A percentile compares a stretch with the other conserved stretches of the same genome.
phyloP scores from a whole-genome alignment of 78 protist species.

The Tieghemostelium lacteum region DNA sequence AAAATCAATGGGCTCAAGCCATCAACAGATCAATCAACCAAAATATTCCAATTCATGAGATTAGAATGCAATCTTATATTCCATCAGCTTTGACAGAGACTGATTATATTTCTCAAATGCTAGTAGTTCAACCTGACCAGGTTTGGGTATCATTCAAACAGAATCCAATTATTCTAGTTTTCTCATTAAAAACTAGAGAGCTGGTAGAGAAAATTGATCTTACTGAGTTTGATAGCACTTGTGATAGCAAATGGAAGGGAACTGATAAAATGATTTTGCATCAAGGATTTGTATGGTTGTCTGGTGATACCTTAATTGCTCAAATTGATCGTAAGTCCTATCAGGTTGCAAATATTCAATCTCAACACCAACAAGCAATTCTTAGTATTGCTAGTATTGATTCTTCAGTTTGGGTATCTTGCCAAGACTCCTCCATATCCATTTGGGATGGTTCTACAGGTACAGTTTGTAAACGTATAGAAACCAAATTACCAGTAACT shows the following conservation, averaged over 20 bases:
- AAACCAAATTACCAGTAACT: background rate
- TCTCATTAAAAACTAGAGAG: background rate
- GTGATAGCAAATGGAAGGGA: constrained; percentile 28
- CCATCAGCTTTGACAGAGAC: background rate
- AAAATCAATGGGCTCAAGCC: constrained; percentile 33
- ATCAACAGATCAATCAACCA: constrained; percentile 41
- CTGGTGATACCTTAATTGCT: constrained; percentile 17
- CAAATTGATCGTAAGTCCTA: constrained; percentile 12
- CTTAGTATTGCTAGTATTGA: constrained; percentile 29
- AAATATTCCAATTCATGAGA: constrained; percentile 38
- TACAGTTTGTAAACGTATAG: background rate
- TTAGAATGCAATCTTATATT: background rate
- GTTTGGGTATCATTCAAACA: constrained; percentile 53
- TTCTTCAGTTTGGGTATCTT: constrained; percentile 34
- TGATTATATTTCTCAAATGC: background rate
- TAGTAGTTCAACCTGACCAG: background rate
- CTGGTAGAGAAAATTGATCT: constrained; percentile 4
- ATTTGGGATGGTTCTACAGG: constrained; percentile 52
- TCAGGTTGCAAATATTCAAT: background rate
- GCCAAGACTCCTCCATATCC: constrained; percentile 9
- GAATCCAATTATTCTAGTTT: background rate
- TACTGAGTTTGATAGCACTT: background rate
- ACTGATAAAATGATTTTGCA: constrained; percentile 37
- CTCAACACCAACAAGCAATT: constrained; percentile 28
- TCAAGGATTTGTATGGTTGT: constrained; percentile 8